Base-by-base conservation (phyloP, 2,329 filamentous ascomycete genomes). In the Botryotinia convoluta region DNA sequence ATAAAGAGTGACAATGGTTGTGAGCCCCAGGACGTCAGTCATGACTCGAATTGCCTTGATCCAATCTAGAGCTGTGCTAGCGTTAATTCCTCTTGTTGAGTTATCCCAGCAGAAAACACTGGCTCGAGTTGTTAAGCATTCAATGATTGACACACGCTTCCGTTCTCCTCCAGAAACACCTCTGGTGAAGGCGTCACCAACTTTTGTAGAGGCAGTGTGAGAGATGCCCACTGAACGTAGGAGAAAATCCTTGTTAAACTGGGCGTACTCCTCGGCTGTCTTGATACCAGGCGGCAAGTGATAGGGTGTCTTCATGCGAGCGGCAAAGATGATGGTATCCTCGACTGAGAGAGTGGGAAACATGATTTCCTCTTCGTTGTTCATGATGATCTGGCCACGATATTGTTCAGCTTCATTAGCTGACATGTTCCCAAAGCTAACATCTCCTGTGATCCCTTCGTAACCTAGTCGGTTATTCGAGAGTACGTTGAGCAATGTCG, bases 121-220 rank as follows among this genome's bases (percentile, higher is more conserved):
- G 1, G 89, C 87, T 22, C 84, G 81, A 0, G 83, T 84, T 18
- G 87, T 86, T 0, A 87, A 86, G 74, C 92, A 93, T 81, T 95
- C 93, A 0, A 91, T 92, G 74, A 95, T 93, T 39, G 90, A 92
- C 7, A 95, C 93, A 79, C 93, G 89, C 83, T 95, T 94, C 73
- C 90, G 84, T 79, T 93, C 91, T 39, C 91, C 91, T 14, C 48
- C 48, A 51, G 48, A 51, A 9, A 51, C 48, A 51, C 48, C 48
- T n/a, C 48, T n/a, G 5, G 5, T 51, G 10, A 51, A 51, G 10
- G 48, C 48, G 48, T 51, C 48, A 1, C 48, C 48, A 51, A 51
- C 48, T 5, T 51, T 51, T 51, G 48, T 51, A n/a, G 48, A 51
- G 12, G 48, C 48, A 51, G 48, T 51, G 12, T 51, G 48, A 51